Evolutionary conservation across 768 basidiomycete genomes (phyloP).

Genomic region (Suillus subaureus): DNA sequence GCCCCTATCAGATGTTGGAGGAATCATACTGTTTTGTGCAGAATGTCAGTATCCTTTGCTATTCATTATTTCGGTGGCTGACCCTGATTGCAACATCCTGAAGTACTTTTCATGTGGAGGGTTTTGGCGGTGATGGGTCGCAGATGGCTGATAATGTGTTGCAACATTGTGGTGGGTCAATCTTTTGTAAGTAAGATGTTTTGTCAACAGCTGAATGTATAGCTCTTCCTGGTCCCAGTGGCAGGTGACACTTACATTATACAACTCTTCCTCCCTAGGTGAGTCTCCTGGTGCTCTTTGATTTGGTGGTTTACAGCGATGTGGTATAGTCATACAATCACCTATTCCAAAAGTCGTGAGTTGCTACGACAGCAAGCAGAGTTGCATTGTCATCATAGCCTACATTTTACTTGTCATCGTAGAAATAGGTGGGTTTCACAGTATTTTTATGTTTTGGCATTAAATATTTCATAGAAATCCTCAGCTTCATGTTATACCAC

Average conservation of each 20-base stretch:
- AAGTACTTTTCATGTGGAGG: not conserved
- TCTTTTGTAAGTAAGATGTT: not conserved
- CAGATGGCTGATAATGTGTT: not conserved
- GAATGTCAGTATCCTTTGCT: not conserved
- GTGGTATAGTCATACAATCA: not conserved
- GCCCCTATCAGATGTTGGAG: not conserved
- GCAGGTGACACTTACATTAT: not conserved
- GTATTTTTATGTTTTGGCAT: not conserved
- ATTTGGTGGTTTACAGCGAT: not conserved
- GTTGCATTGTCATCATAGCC: not conserved
- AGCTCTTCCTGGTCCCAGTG: not conserved
- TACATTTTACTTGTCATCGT: not conserved
- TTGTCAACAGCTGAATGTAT: not conserved
- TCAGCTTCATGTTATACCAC: not conserved
- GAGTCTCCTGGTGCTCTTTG: not conserved
- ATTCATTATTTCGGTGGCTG: not conserved
- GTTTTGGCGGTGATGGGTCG: not conserved
- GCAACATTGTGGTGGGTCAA: not conserved
- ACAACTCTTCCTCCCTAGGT: conserved; percentile 1
- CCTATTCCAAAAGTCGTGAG: not conserved
- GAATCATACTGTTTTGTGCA: not conserved
- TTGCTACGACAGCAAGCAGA: not conserved
- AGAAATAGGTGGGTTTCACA: not conserved
- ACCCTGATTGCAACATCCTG: not conserved
- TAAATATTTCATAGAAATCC: not conserved